phyloP scores from a whole-genome alignment of 2,329 filamentous ascomycete species.

The Curvularia sp. region DNA sequence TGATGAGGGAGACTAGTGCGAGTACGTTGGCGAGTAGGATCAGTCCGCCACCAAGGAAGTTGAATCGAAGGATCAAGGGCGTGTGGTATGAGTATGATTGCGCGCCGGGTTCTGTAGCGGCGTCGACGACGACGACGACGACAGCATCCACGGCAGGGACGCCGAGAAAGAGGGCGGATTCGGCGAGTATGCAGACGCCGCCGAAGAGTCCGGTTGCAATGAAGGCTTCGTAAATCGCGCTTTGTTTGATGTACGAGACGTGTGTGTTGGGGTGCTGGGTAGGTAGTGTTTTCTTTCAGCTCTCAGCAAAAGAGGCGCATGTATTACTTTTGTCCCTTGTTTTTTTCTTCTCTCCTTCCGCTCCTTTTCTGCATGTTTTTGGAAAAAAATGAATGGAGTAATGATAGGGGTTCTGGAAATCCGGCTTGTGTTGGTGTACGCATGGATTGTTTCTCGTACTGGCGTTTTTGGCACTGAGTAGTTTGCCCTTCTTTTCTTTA shows the following conservation, averaged over 20 bases:
- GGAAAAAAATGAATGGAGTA: background rate
- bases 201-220: conserved; percentile 30
- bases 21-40: conserved; percentile 33
- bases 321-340: background rate
- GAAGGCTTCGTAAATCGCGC: conserved; percentile 15
- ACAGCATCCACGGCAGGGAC: conserved; percentile 1
- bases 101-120: conserved; percentile 10
- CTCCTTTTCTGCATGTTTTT: background rate
- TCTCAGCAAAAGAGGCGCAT: background rate
- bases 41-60: conserved; percentile 40
- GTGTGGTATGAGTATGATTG: conserved; percentile 50
- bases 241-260: too few species aligned
- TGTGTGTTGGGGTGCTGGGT: too few species aligned
- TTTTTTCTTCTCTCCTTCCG: background rate
- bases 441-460: too few species aligned
- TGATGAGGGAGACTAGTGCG: conserved; percentile 10
- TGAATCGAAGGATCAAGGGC: conserved; percentile 45
- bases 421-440: too few species aligned
- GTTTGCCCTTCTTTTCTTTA: too few species aligned
- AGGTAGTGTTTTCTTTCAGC: too few species aligned
- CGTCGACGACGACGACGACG: background rate
- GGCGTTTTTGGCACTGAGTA: too few species aligned
- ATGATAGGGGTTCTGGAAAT: too few species aligned
- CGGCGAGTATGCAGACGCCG: conserved; percentile 31
- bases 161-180: conserved; percentile 25